Evolutionary conservation across 2,329 filamentous ascomycete species (phyloP).

Genomic region (Pezicula carpinea): DNA sequence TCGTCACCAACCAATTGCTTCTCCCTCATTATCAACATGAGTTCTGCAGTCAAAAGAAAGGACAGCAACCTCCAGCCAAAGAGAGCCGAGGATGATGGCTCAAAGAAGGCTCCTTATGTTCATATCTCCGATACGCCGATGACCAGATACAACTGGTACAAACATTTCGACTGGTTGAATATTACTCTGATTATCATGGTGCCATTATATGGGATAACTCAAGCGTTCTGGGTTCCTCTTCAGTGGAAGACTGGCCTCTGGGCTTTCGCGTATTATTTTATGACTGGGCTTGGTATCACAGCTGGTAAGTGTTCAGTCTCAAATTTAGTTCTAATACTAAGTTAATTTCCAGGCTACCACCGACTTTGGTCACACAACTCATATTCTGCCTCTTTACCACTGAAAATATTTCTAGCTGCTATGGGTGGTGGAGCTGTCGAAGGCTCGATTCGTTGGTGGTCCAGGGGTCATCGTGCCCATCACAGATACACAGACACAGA

Average conservation of each 20-base stretch:
- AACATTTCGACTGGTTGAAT: constrained; percentile 90
- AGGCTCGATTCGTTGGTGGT: constrained; percentile 77
- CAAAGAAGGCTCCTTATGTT: constrained; percentile 67
- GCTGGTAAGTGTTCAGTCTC: constrained; percentile 46
- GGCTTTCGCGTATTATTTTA: constrained; percentile 73
- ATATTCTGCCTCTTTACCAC: constrained; percentile 68
- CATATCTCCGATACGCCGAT: constrained; percentile 78
- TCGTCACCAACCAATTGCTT: not conserved
- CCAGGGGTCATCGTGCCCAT: constrained; percentile 76
- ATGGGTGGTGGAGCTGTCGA: constrained; percentile 76
- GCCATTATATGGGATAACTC: constrained; percentile 65
- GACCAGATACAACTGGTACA: constrained; percentile 76
- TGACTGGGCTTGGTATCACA: constrained; percentile 72
- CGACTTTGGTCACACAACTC: constrained; percentile 79
- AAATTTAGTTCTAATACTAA: not conserved
- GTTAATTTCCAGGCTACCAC: constrained; percentile 54
- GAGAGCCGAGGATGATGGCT: constrained; percentile 35
- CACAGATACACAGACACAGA: constrained; percentile 88
- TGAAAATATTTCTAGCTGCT: constrained; percentile 74
- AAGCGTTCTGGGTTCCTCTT: constrained; percentile 71
- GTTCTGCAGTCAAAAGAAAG: not conserved
- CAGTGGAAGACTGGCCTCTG: constrained; percentile 65
- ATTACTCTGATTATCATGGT: constrained; percentile 71
- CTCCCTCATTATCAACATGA: not conserved
- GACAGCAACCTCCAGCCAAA: constrained; percentile 1